Evolutionary conservation across 2,329 filamentous ascomycete species (phyloP), one percentile per base, ranked within the genome.

Genomic region (Ceratocystis ficicola): DNA sequence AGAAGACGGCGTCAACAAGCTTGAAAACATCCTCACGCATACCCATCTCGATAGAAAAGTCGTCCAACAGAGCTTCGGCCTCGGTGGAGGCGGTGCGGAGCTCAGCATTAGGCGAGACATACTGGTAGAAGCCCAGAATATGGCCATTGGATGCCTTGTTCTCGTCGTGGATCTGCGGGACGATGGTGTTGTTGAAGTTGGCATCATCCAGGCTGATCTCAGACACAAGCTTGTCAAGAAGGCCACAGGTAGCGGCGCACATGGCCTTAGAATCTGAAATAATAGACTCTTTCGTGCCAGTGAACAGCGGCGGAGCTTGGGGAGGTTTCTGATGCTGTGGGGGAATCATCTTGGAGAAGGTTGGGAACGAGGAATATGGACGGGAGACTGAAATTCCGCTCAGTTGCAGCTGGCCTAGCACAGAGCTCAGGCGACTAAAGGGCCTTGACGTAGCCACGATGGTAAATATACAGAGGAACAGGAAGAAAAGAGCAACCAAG

Each of bases 1-100:
- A 78, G 70, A 79, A 83, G 44, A 81, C 79, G 30, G 81, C 80
- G 60, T 87, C 81, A 30, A 87, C 82, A 2, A 86, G 77, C 71
- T 80, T 78, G 79, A 89, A 94, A 68, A 92, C 82, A 70, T 94
- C 89, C 76, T 93, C 87, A 64, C 89, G 83, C 88, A 93, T 93
- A 71, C 80, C 83, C 65, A 85, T 83, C 76, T 94, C 89, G 70
- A 93, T 92, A 65, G 79, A 77, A 72, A 90, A 91, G 70, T 92
- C 87, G 71, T 89, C 84, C 77, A 90, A 83, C 68, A 90, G 77
- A 75, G 86, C 86, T 73, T 90, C 86, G 0, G 89, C 87, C 73
- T 91, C 84, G 68, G 85, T 88, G 2, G 87, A 90, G 15, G 88
- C 88, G 76, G 90, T 85, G 44, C 89, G 83, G 60, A 94, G 78